phyloP scores from a whole-genome alignment of 768 basidiomycete genomes.

The Boletus rubroflammeus region DNA sequence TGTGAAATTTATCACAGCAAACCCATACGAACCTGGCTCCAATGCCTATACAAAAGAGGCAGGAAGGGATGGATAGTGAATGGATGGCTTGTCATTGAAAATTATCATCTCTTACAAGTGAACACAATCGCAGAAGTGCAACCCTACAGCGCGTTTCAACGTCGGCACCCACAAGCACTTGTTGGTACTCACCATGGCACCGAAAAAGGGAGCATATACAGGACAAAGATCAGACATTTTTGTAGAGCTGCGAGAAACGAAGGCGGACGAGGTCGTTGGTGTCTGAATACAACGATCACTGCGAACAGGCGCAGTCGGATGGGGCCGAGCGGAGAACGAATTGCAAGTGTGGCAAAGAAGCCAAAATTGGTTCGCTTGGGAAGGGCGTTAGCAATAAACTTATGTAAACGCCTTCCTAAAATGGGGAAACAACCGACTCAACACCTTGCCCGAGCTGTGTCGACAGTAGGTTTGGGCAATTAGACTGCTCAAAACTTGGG shows the following conservation, averaged over 20 bases:
- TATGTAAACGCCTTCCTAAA: conserved; percentile 21
- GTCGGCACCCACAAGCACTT: background rate
- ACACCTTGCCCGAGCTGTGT: background rate
- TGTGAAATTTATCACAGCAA: background rate
- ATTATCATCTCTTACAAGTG: conserved; percentile 65
- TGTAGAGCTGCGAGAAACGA: conserved; percentile 3
- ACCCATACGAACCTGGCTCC: conserved; percentile 66
- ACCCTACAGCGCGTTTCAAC: conserved; percentile 51
- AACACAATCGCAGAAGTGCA: conserved; percentile 97
- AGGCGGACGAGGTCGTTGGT: background rate
- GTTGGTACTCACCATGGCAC: conserved; percentile 73
- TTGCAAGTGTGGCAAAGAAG: conserved; percentile 4
- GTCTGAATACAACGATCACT: conserved; percentile 8
- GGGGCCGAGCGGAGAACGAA: conserved; percentile 25
- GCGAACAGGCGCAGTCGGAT: conserved; percentile 12
- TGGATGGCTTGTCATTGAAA: background rate
- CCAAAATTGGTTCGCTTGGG: conserved; percentile 22
- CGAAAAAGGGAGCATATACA: conserved; percentile 98
- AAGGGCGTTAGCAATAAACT: conserved; percentile 30
- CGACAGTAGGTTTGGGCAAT: background rate
- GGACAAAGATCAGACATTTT: conserved; percentile 80
- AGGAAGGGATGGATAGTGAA: background rate
- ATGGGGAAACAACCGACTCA: background rate
- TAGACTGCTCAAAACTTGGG: too few species aligned
- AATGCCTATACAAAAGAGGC: conserved; percentile 50